Percentiles rank a stretch among this genome's conserved stretches.
phyloP scores from a whole-genome alignment of 2,329 filamentous ascomycete species.

The Colletotrichum sp. region DNA sequence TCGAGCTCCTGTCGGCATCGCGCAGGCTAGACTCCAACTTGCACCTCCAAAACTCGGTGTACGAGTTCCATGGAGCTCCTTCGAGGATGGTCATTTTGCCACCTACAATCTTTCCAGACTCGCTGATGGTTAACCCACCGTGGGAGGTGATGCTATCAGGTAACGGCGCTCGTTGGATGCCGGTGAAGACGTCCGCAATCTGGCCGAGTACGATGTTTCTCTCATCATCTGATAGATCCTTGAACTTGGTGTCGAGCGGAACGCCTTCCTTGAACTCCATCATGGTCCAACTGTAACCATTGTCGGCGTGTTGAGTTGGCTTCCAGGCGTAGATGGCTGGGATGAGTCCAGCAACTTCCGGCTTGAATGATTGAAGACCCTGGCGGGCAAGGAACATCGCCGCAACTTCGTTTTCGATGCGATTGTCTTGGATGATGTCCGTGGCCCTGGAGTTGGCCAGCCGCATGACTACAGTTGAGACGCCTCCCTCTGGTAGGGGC shows the following conservation, averaged over 20 bases:
- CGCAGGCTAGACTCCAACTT: slow-evolving; percentile 14
- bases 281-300: slow-evolving; percentile 27
- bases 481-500: not conserved
- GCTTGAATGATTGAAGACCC: not conserved
- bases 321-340: slow-evolving; percentile 29
- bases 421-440: slow-evolving; percentile 1
- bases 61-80: slow-evolving; percentile 23
- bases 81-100: slow-evolving; percentile 19
- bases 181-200: slow-evolving; percentile 25
- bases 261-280: slow-evolving; percentile 28
- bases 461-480: slow-evolving; percentile 15
- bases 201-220: slow-evolving; percentile 22
- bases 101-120: slow-evolving; percentile 18
- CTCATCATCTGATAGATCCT: not conserved
- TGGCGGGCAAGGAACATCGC: slow-evolving; percentile 24
- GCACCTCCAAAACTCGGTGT: slow-evolving; percentile 19
- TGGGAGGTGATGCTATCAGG: slow-evolving; percentile 18
- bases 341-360: slow-evolving; percentile 9
- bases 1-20: slow-evolving; percentile 9
- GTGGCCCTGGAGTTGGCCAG: slow-evolving; percentile 17
- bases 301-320: not conserved
- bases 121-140: slow-evolving; percentile 26
- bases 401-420: slow-evolving; percentile 32
- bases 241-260: slow-evolving; percentile 24
- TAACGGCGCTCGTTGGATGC: slow-evolving; percentile 21